Evolutionary conservation across 1,139 yeast species (phyloP).

Genomic region (Suhomyces ambrosiae): DNA sequence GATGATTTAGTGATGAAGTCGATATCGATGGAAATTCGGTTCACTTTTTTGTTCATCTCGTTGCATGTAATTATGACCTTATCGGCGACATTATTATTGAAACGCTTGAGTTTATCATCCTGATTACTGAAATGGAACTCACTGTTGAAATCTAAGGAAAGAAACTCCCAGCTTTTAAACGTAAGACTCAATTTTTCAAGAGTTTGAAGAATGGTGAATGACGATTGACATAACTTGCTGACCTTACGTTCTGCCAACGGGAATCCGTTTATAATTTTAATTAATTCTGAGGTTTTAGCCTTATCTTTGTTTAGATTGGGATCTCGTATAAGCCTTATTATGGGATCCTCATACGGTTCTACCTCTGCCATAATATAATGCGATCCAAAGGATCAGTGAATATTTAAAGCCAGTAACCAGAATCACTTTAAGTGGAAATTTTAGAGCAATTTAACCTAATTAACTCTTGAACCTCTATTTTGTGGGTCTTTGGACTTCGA

Average conservation of each 20-base stretch:
- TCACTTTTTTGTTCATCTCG: slow-evolving; percentile 46
- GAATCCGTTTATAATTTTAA: slow-evolving; percentile 46
- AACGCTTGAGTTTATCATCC: slow-evolving; percentile 36
- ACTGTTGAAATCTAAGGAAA: slow-evolving; percentile 55
- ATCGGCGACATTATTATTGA: slow-evolving; percentile 50
- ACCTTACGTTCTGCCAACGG: slow-evolving; percentile 47
- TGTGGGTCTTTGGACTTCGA: too few species aligned
- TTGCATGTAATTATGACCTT: slow-evolving; percentile 52
- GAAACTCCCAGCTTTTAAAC: slow-evolving; percentile 57
- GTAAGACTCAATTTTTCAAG: slow-evolving; percentile 52
- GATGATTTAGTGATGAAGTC: slow-evolving; percentile 49
- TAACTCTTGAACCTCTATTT: too few species aligned
- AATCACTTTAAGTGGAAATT: too few species aligned
- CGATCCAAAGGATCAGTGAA: too few species aligned
- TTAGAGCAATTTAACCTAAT: too few species aligned
- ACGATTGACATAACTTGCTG: slow-evolving; percentile 52
- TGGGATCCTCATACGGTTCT: slow-evolving; percentile 47
- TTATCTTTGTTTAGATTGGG: slow-evolving; percentile 51
- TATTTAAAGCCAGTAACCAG: too few species aligned
- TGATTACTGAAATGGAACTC: slow-evolving; percentile 39
- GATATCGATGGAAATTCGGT: slow-evolving; percentile 46
- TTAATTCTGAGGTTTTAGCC: slow-evolving; percentile 42
- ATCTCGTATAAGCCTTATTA: slow-evolving; percentile 49
- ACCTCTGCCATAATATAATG: slow-evolving; percentile 8
- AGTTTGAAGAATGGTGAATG: slow-evolving; percentile 50